phyloP scores from a whole-genome alignment of 73 alveolate genomes.

The Paramecium biaurelia region DNA sequence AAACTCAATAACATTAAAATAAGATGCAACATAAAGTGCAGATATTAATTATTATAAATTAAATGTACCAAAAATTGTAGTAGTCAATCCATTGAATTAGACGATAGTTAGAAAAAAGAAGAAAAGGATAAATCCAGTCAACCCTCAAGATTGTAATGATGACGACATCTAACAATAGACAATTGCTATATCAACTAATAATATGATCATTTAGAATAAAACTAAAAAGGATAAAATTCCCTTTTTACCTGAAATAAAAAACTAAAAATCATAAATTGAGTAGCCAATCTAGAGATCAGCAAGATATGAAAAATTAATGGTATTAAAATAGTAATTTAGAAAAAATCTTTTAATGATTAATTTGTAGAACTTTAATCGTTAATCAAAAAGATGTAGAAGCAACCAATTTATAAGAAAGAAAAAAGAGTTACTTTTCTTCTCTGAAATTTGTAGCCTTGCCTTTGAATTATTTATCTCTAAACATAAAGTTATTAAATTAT shows the following conservation, averaged over 20 bases:
- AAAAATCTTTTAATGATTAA: neutral
- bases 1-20: neutral
- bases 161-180: neutral
- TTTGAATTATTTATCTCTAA: too few species aligned
- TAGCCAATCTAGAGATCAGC: neutral
- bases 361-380: neutral
- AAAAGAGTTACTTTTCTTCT: neutral
- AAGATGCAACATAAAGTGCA: neutral
- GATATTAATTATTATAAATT: neutral
- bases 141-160: conserved; percentile 4
- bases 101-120: neutral
- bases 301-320: neutral
- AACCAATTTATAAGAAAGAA: neutral
- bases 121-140: neutral
- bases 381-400: neutral
- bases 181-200: neutral
- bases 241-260: neutral
- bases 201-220: neutral
- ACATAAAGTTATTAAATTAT: too few species aligned
- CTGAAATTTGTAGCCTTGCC: neutral
- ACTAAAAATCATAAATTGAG: neutral
- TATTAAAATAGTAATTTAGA: conserved; percentile 15
- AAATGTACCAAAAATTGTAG: neutral
- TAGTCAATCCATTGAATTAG: neutral
- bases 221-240: neutral